These are phyloP conservation scores for Hymenoscyphus fraxineus DNA, from an alignment of 2,329 filamentous ascomycete species.

Conservation along the genomic window DNA sequence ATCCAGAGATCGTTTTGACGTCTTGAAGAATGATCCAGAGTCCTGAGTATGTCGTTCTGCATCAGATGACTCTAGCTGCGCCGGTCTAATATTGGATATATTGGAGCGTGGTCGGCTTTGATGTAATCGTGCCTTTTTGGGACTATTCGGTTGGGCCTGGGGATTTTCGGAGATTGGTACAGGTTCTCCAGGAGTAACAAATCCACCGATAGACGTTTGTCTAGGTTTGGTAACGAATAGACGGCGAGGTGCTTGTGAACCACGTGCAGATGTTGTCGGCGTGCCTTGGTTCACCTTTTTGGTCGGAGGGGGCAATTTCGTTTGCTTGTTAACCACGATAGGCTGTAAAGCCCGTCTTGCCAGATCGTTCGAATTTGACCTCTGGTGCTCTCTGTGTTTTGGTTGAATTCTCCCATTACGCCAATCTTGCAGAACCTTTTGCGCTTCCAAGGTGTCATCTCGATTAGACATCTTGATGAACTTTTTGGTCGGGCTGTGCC, in stretches of 20 bases:
- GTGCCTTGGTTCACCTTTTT: background rate
- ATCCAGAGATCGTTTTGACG: constrained; percentile 53
- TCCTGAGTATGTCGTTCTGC: constrained; percentile 34
- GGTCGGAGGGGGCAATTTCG: constrained; percentile 11
- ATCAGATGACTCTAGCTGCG: constrained; percentile 52
- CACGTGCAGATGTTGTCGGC: background rate
- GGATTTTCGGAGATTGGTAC: background rate
- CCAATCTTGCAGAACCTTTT: constrained; percentile 53
- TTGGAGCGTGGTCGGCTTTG: background rate
- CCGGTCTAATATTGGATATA: constrained; percentile 39
- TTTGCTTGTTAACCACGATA: constrained; percentile 26
- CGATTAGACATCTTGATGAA: constrained; percentile 57
- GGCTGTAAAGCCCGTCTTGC: constrained; percentile 17
- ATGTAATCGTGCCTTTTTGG: background rate
- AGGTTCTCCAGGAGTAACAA: constrained; percentile 28
- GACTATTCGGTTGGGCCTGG: background rate
- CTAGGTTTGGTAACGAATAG: constrained; percentile 22
- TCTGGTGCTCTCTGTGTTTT: constrained; percentile 6
- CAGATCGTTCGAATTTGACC: background rate
- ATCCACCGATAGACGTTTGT: constrained; percentile 32
- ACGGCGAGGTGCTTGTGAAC: constrained; percentile 13
- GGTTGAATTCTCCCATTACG: constrained; percentile 36
- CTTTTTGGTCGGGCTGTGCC: constrained; percentile 53
- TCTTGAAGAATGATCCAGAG: constrained; percentile 42
- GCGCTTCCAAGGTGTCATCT: constrained; percentile 57